phyloP scores from a whole-genome alignment of 768 basidiomycete species.

The Pisolithus marmoratus region DNA sequence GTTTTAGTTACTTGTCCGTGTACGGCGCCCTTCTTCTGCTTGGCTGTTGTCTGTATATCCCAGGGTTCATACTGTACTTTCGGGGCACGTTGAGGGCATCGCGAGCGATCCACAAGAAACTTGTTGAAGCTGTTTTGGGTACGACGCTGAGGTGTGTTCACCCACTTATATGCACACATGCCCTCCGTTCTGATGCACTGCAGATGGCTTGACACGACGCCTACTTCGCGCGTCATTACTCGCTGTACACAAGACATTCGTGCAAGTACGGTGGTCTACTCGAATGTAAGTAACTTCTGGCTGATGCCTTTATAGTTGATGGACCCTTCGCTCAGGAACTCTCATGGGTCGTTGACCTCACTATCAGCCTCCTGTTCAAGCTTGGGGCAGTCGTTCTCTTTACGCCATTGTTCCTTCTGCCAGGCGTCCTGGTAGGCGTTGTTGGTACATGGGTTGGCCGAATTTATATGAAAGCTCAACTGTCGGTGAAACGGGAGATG shows the following conservation, averaged over 20 bases:
- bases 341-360: constrained; percentile 24
- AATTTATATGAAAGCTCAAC: constrained; percentile 51
- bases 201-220: constrained; percentile 47
- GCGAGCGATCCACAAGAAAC: constrained; percentile 42
- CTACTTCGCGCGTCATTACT: constrained; percentile 44
- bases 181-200: constrained; percentile 27
- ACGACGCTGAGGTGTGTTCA: constrained; percentile 56
- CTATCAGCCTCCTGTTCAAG: constrained; percentile 30
- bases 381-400: constrained; percentile 32
- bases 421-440: constrained; percentile 29
- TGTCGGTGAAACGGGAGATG: constrained; percentile 53
- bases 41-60: constrained; percentile 27
- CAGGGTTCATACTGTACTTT: constrained; percentile 36
- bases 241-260: constrained; percentile 44
- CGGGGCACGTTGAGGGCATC: constrained; percentile 50
- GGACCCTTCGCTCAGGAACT: constrained; percentile 25
- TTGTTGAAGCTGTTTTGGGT: constrained; percentile 50
- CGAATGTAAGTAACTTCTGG: not conserved
- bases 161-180: constrained; percentile 7
- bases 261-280: constrained; percentile 13
- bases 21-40: constrained; percentile 35
- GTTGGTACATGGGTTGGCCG: constrained; percentile 41
- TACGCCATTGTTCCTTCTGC: constrained; percentile 36
- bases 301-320: constrained; percentile 24
- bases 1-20: constrained; percentile 42